Evolutionary conservation across 495 filamentous ascomycete species (phyloP), one percentile per base, ranked within the genome.

Genomic region (Xeromyces bisporus): DNA sequence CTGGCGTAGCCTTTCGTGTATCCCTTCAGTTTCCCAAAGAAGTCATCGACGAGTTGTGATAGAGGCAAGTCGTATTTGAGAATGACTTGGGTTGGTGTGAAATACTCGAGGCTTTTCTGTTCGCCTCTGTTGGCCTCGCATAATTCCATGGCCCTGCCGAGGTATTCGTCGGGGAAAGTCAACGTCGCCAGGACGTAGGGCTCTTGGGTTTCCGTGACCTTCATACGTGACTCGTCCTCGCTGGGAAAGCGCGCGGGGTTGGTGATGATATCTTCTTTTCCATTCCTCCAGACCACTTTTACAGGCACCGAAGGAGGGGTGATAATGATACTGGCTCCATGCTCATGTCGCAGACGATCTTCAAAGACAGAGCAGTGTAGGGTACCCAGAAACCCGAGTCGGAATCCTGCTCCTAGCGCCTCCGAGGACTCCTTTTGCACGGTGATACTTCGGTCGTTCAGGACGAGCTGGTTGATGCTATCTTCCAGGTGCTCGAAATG

Each of bases 361-460:
- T 97, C 86, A 43, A 97, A 97, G 3, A 97, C 89, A 18, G 86
- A 93, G 53, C 89, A 93, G 50, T 97, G 89, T 20, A 97, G 65
- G 8, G 85, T 94, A 1, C 89, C 89, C n/a, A 96, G 51, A 46
- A 97, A 97, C 0, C 89, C 89, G 21, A 97, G 56, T 23, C 89
- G 70, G 77, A 89, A 97, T 1, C 89, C 89, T 12, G 86, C 83
- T 3, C 89, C 89, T 0, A 97, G 60, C 1, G 89, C 89, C 36
- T 96, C 82, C 0, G 85, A 93, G 17, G 76, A 78, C 43, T 94
- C 89, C 51, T 93, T 96, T 37, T 85, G 77, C 18, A 96, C 58
- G 8, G 84, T 92, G 29, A 97, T 80, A 51, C 82, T 92, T 32
- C 89, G 74, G 51, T 97, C 89, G 48, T 97, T 97, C 35, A 96